Conservation (phyloP, 352 stramenopile genomes). For the Stephanocyclus meneghinianus region DNA sequence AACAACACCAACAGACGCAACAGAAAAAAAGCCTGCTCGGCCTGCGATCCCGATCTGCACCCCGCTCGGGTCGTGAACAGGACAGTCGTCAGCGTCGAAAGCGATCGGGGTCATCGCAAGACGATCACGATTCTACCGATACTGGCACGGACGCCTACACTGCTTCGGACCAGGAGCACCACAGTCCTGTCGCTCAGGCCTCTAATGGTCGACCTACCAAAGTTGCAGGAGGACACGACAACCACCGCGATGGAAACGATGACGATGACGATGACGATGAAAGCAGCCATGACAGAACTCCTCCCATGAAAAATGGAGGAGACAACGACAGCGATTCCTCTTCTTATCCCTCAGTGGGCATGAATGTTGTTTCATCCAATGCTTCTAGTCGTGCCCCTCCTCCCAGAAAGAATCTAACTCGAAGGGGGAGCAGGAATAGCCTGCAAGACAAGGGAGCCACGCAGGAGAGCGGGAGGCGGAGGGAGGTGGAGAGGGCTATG, state of each 20-base stretch:
- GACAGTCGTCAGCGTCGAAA: background rate
- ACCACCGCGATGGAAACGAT: too few relatives aligned
- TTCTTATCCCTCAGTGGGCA: slow-evolving; percentile 20
- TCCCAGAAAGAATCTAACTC: too few relatives aligned
- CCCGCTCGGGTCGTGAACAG: background rate
- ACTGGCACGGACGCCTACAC: background rate
- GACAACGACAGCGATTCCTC: background rate
- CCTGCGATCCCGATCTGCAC: background rate
- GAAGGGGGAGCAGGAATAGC: too few relatives aligned
- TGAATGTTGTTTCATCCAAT: slow-evolving; percentile 7
- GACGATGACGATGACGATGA: background rate
- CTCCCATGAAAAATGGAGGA: slow-evolving; percentile 3
- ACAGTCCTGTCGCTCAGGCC: background rate
- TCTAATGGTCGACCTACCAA: background rate
- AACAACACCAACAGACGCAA: slow-evolving; percentile 2
- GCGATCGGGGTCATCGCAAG: background rate
- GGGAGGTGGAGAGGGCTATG: too few relatives aligned
- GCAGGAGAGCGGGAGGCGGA: too few relatives aligned
- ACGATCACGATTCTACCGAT: background rate
- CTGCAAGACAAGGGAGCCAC: too few relatives aligned
- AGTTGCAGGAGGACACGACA: background rate
- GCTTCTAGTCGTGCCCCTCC: background rate
- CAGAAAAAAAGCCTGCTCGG: slow-evolving; percentile 3
- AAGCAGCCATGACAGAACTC: background rate
- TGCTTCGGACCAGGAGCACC: background rate